Conservation (phyloP, 2,329 filamentous ascomycete genomes). For the Ophiostoma montium region DNA sequence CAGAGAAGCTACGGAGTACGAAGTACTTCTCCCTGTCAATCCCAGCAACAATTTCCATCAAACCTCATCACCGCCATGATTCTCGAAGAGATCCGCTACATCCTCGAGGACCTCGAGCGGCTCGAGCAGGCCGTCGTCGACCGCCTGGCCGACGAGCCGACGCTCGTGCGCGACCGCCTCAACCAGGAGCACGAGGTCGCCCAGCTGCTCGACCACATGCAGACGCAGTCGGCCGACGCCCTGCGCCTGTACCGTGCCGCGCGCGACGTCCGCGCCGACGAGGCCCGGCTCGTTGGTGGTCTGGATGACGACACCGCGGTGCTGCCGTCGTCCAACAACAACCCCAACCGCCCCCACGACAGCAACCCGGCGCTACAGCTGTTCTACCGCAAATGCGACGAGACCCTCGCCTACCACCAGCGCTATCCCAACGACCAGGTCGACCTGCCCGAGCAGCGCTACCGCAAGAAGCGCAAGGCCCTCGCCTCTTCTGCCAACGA, state of each 20-base stretch:
- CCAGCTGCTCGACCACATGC: slow-evolving; percentile 74
- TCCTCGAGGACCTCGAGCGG: slow-evolving; percentile 93
- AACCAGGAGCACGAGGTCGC: slow-evolving; percentile 86
- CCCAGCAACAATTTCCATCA: neutral
- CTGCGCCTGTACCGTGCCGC: slow-evolving; percentile 74
- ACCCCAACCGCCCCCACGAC: too few relatives aligned
- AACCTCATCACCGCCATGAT: slow-evolving; percentile 40
- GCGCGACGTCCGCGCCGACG: slow-evolving; percentile 55
- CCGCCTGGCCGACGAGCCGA: slow-evolving; percentile 75
- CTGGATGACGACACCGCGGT: slow-evolving; percentile 82
- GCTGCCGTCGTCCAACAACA: too few relatives aligned
- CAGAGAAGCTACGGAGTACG: neutral
- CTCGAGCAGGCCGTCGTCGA: slow-evolving; percentile 89
- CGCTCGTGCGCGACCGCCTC: slow-evolving; percentile 80
- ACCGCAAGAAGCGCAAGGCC: slow-evolving; percentile 53
- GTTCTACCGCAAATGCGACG: slow-evolving; percentile 73
- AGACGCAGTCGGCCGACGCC: slow-evolving; percentile 68
- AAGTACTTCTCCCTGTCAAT: neutral
- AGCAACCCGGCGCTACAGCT: slow-evolving; percentile 46
- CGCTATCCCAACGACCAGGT: slow-evolving; percentile 89
- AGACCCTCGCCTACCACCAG: slow-evolving; percentile 76
- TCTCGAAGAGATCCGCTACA: slow-evolving; percentile 81
- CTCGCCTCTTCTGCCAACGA: neutral
- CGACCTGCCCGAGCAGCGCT: slow-evolving; percentile 87
- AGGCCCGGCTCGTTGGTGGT: slow-evolving; percentile 57